Conservation (phyloP, 1,284 basidiomycete genomes). For the Moniliella sp. region DNA sequence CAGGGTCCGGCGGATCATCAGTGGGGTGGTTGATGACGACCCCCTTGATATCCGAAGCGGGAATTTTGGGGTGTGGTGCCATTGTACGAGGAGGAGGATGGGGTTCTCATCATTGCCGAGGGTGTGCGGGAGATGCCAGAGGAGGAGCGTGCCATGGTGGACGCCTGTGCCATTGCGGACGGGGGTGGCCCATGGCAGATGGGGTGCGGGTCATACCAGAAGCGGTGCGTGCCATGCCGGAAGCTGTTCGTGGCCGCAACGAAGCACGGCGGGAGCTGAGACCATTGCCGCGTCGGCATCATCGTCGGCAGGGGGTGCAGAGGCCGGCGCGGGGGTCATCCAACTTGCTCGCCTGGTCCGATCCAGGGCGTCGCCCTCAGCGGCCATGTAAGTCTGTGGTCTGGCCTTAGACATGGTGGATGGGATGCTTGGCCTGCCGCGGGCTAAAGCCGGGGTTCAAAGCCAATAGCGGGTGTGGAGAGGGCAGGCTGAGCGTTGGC, state of each 20-base stretch:
- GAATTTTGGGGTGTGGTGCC: background rate
- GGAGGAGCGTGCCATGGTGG: background rate
- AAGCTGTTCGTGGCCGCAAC: background rate
- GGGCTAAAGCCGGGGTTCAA: background rate
- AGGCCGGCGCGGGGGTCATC: background rate
- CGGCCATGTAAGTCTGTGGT: background rate
- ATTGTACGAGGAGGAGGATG: background rate
- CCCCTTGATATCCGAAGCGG: no score
- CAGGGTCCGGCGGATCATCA: background rate
- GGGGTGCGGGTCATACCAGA: no score
- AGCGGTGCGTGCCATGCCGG: background rate
- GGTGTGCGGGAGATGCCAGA: background rate
- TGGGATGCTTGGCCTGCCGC: background rate
- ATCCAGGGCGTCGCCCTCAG: background rate
- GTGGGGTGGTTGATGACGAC: no score
- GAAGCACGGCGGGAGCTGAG: no score
- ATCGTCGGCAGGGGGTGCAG: background rate
- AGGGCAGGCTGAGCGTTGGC: background rate
- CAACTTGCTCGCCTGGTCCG: background rate
- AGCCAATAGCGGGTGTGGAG: background rate
- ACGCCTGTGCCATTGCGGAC: no score
- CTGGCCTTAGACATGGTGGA: background rate
- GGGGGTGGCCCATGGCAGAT: no score
- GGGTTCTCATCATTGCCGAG: background rate
- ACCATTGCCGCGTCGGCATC: no score